phyloP scores from a whole-genome alignment of 1,139 yeast species.

The Petasospora rhodanensis region DNA sequence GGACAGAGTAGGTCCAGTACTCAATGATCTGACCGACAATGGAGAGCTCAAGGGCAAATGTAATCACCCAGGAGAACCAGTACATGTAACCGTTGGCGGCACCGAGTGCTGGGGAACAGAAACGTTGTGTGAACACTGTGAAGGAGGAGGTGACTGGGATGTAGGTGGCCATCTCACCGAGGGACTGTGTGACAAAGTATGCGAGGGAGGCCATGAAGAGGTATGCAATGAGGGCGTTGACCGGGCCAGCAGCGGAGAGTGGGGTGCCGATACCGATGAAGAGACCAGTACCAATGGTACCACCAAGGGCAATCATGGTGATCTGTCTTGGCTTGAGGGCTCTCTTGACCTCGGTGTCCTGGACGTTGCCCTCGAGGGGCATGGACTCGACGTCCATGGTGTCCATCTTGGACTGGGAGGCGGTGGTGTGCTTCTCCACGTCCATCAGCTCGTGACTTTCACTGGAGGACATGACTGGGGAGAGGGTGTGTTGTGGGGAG shows the following conservation, averaged over 20 bases:
- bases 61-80: constrained; percentile 85
- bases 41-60: constrained; percentile 77
- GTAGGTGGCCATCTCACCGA: constrained; percentile 78
- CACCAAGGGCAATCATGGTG: constrained; percentile 62
- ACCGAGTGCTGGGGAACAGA: constrained; percentile 67
- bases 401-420: constrained; percentile 1
- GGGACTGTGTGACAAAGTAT: constrained; percentile 61
- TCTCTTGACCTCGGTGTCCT: constrained; percentile 40
- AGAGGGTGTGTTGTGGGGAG: constrained; percentile 1
- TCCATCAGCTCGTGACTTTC: constrained; percentile 11
- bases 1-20: constrained; percentile 72
- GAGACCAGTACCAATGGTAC: constrained; percentile 69
- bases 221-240: constrained; percentile 57
- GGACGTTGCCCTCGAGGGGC: constrained; percentile 23
- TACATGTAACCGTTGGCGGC: constrained; percentile 81
- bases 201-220: constrained; percentile 63
- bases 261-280: constrained; percentile 55
- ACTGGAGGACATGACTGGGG: no score
- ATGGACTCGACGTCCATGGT: constrained; percentile 9
- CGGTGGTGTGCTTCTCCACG: constrained; percentile 10
- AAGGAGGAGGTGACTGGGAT: constrained; percentile 72
- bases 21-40: constrained; percentile 73
- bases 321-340: constrained; percentile 56
- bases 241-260: constrained; percentile 58
- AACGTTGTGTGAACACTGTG: constrained; percentile 51